Conservation (phyloP, 805 yeast species). For the Lipomyces anomalus region DNA sequence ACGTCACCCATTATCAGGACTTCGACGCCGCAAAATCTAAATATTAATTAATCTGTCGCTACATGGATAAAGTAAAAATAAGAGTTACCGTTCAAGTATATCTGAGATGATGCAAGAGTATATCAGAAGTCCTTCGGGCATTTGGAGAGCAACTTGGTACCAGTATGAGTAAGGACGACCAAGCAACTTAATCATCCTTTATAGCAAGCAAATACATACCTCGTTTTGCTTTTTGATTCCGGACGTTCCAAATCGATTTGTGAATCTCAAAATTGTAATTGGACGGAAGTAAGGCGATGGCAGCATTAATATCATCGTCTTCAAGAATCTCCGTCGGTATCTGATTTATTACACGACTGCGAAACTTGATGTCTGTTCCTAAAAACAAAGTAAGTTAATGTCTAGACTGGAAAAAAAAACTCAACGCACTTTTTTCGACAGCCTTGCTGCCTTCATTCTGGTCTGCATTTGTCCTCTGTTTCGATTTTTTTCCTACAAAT, state of each 20-base stretch:
- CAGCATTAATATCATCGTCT: slow-evolving; percentile 76
- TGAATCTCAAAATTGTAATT: slow-evolving; percentile 95
- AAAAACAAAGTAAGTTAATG: no score
- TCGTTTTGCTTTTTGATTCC: slow-evolving; percentile 64
- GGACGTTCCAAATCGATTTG: slow-evolving; percentile 90
- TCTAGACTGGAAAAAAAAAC: no score
- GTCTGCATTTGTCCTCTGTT: no score
- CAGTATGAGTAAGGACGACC: no score
- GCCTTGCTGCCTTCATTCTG: no score
- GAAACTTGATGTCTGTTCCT: neutral
- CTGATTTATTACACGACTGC: slow-evolving; percentile 54
- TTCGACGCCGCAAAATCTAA: slow-evolving; percentile 75
- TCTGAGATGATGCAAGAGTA: slow-evolving; percentile 88
- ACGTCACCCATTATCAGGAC: slow-evolving; percentile 97
- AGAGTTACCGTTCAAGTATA: slow-evolving; percentile 82
- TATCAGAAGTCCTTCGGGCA: slow-evolving; percentile 94
- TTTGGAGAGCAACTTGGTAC: slow-evolving; percentile 89
- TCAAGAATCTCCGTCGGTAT: slow-evolving; percentile 80
- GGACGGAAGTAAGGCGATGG: slow-evolving; percentile 73
- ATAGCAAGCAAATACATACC: neutral
- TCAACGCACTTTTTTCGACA: no score
- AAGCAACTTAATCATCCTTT: neutral
- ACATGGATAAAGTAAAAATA: no score
- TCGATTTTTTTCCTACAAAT: no score
- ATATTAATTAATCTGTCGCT: no score